Evolutionary conservation across 495 filamentous ascomycete genomes (phyloP).

Genomic region (Xylaria bambusicola): DNA sequence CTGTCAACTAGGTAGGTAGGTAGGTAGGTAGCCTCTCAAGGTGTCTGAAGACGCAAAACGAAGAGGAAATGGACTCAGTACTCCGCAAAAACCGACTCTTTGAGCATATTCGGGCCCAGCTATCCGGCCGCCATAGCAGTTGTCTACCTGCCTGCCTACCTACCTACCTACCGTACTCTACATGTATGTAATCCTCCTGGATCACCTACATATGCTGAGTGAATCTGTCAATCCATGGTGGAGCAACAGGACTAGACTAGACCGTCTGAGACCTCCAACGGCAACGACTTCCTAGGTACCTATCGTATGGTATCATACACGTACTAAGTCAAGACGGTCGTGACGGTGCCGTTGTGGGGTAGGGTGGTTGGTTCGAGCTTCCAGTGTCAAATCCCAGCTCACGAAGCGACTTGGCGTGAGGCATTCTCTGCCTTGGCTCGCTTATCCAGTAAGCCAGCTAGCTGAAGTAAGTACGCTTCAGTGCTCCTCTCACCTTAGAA

Average conservation of each 20-base stretch:
- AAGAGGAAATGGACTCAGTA: background rate
- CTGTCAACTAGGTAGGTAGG: too few species aligned
- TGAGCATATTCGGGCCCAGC: background rate
- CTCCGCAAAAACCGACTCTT: background rate
- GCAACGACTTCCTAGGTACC: too few species aligned
- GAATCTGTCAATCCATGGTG: background rate
- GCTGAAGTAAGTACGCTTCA: too few species aligned
- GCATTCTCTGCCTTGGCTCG: conserved; percentile 15
- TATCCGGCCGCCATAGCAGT: background rate
- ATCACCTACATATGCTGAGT: background rate
- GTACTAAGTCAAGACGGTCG: too few species aligned
- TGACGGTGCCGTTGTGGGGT: conserved; percentile 2
- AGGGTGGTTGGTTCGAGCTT: conserved; percentile 6
- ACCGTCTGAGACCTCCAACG: background rate
- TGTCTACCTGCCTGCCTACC: background rate
- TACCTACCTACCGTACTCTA: too few species aligned
- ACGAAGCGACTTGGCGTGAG: conserved; percentile 12
- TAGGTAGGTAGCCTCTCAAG: too few species aligned
- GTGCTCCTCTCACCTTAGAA: too few species aligned
- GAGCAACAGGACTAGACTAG: background rate
- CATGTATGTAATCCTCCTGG: too few species aligned
- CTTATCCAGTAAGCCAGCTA: conserved; percentile 8
- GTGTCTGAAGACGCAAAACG: background rate
- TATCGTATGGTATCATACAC: too few species aligned
- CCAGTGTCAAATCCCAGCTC: conserved; percentile 6